Conservation (phyloP, 768 basidiomycete species). For the Candolleomyces eurysporus region DNA sequence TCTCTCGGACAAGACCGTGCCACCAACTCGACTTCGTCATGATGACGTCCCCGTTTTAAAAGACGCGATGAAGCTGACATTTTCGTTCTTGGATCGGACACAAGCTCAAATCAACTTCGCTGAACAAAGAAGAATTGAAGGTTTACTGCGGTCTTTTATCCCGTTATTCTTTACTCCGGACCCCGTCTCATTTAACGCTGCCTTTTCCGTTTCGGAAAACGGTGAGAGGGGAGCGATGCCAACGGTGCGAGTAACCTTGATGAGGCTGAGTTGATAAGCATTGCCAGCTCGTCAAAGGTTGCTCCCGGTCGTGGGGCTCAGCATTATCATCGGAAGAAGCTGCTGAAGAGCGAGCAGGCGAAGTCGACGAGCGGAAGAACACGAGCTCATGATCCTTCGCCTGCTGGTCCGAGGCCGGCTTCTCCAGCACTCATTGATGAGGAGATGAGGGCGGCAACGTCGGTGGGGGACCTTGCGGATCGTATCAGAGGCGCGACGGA, state of each 20-base stretch:
- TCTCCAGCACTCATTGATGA: slow-evolving; percentile 58
- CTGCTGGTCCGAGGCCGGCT: slow-evolving; percentile 56
- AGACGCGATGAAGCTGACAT: slow-evolving; percentile 83
- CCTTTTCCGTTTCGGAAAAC: slow-evolving; percentile 57
- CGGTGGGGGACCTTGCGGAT: slow-evolving; percentile 13
- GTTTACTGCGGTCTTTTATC: slow-evolving; percentile 72
- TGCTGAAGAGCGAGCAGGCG: slow-evolving; percentile 81
- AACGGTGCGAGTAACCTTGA: slow-evolving; percentile 36
- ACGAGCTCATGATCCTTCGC: slow-evolving; percentile 49
- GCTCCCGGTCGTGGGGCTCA: slow-evolving; percentile 3
- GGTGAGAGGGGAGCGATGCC: slow-evolving; percentile 52
- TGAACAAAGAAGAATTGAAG: slow-evolving; percentile 82
- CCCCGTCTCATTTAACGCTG: slow-evolving; percentile 63
- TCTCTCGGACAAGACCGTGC: slow-evolving; percentile 59
- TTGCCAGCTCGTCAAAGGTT: not conserved
- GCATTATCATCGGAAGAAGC: slow-evolving; percentile 39
- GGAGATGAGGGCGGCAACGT: slow-evolving; percentile 29
- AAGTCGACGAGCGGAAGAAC: slow-evolving; percentile 65
- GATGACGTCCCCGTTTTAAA: slow-evolving; percentile 74
- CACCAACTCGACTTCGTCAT: slow-evolving; percentile 82
- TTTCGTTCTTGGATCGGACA: slow-evolving; percentile 89
- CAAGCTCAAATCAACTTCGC: slow-evolving; percentile 66
- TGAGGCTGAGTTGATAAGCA: slow-evolving; percentile 24
- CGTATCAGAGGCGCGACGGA: slow-evolving; percentile 22
- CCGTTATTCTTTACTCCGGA: slow-evolving; percentile 79